A percentile compares a stretch with the other conserved stretches of the same genome.
Evolutionary conservation across 2,329 filamentous ascomycete genomes (phyloP).

Genomic region (Xylariaceae sp.): DNA sequence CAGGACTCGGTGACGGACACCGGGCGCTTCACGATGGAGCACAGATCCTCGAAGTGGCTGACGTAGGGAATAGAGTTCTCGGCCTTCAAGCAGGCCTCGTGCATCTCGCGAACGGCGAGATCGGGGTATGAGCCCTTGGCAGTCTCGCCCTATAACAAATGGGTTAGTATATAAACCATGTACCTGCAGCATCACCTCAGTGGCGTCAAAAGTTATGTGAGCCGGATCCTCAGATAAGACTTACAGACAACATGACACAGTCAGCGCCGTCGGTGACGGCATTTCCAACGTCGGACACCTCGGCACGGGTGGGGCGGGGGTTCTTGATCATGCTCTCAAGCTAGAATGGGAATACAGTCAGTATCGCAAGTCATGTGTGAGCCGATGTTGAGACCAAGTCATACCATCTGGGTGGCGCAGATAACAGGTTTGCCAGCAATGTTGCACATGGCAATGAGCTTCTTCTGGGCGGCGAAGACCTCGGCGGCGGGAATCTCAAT

Average conservation of each 20-base stretch:
- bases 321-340: constrained; percentile 99
- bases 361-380: background rate
- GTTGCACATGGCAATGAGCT: constrained; percentile 99
- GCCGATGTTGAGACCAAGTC: background rate
- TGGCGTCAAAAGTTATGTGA: background rate
- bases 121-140: constrained; percentile 95
- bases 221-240: background rate
- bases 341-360: background rate
- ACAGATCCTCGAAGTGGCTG: constrained; percentile 93
- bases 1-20: constrained; percentile 89
- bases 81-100: constrained; percentile 92
- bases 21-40: constrained; percentile 76
- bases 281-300: constrained; percentile 98
- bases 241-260: constrained; percentile 91
- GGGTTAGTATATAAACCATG: background rate
- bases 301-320: constrained; percentile 93
- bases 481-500: constrained; percentile 98
- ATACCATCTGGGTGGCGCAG: constrained; percentile 91
- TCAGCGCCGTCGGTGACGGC: constrained; percentile 96
- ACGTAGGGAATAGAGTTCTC: constrained; percentile 98
- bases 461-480: constrained; percentile 99
- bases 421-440: constrained; percentile 98
- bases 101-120: constrained; percentile 96
- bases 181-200: background rate
- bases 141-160: constrained; percentile 68